Evolutionary conservation across 305 asterid species (phyloP).

Genomic region (Euphrasia arctica): DNA sequence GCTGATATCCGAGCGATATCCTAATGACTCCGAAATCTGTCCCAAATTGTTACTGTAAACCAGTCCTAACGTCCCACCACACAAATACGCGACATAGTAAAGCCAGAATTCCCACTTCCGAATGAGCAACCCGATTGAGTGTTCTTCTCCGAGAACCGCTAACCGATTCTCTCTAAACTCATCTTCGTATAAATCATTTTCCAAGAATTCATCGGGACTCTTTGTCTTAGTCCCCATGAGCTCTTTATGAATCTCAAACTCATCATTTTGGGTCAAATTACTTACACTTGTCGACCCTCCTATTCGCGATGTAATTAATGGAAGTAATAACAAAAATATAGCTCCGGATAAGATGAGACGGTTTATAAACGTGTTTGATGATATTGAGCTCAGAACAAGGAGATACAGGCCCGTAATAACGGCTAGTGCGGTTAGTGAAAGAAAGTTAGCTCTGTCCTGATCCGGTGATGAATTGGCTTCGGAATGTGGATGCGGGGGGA

Average conservation of each 20-base stretch:
- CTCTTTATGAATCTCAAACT: constrained; percentile 27
- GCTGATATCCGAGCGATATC: constrained; percentile 36
- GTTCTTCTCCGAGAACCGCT: constrained; percentile 57
- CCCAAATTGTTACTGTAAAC: constrained; percentile 70
- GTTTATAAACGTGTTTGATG: constrained; percentile 30
- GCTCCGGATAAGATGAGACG: constrained; percentile 42
- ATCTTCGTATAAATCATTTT: constrained; percentile 23
- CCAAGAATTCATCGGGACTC: background rate
- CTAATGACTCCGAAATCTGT: constrained; percentile 63
- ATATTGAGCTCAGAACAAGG: constrained; percentile 34
- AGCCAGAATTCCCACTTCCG: constrained; percentile 59
- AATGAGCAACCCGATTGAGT: constrained; percentile 39
- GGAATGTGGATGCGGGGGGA: constrained; percentile 24
- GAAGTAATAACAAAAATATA: constrained; percentile 43
- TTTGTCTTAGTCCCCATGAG: constrained; percentile 23
- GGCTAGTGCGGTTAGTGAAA: constrained; percentile 36
- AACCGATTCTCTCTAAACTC: constrained; percentile 14
- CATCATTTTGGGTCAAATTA: constrained; percentile 22
- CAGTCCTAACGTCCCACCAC: constrained; percentile 64
- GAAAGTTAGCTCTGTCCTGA: constrained; percentile 35
- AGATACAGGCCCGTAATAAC: constrained; percentile 51
- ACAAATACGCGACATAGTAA: constrained; percentile 51
- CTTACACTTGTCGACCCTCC: no score
- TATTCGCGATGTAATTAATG: constrained; percentile 23
- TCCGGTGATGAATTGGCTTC: constrained; percentile 24